Evolutionary conservation across 306 rosid genomes (phyloP), one percentile per base, ranked within the genome.

Genomic region (Inga laurina): DNA sequence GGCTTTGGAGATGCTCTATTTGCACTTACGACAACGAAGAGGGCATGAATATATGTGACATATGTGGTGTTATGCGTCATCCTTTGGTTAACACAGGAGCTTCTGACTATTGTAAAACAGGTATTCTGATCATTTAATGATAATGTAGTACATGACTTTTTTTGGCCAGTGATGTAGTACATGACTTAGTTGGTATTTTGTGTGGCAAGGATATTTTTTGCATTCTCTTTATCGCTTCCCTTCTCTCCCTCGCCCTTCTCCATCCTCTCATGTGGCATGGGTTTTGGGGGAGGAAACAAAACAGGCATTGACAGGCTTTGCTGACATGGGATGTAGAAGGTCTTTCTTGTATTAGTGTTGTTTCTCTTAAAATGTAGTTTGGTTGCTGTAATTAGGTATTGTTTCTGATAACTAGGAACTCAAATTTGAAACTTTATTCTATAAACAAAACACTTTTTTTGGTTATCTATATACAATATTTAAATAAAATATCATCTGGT

Each of bases 21-120:
- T 96, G 99, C 83, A 92, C 97, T 10, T 94, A 94, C 27, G 98
- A 96, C 84, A 96, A 94, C n/a, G 97, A 94, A 7, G 95, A 92
- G 75, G 81, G 87, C 79, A 80, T 92, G 90, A 80, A 85, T 78
- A 88, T 79, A 0, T 96, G 99, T 78, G 97, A 96, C 88, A 91
- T 96, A 76, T 96, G 99, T 37, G 99, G 97, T 82, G 97, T 94
- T 89, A 78, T 94, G 48, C 98, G 94, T 65, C 72, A 66, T 24
- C 92, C 97, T 67, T 77, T 70, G 79, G 79, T 45, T 72, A 78
- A 51, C 82, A 49, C 8, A 49, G 85, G 85, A 68, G 57, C 84
- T 74, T 78, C 86, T 62, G 37, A 46, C 46, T 85, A 73, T 66
- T 82, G 84, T 54, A 75, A 87, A 91, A 71, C 88, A 92, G 99